A percentile compares a stretch with the other conserved stretches of the same genome.
Evolutionary conservation across 202 grass and related monocot genomes (phyloP).

Genomic region (Digitaria exilis): DNA sequence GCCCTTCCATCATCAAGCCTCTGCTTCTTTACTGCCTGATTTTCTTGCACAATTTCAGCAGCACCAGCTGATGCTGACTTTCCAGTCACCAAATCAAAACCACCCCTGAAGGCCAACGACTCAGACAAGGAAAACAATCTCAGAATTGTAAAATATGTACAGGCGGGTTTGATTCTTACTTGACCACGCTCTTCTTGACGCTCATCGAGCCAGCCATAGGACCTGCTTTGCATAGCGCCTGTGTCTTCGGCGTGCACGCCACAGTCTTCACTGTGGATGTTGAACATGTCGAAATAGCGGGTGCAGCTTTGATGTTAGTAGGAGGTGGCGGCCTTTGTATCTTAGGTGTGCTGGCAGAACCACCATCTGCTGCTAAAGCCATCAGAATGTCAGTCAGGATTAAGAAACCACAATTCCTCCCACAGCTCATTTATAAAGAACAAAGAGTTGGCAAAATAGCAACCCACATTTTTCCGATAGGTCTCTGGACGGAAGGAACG

Average conservation of each 20-base stretch:
- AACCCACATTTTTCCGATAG: slow-evolving; percentile 41
- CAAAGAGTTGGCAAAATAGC: background rate
- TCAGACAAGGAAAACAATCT: background rate
- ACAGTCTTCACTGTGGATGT: slow-evolving; percentile 23
- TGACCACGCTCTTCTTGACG: slow-evolving; percentile 56
- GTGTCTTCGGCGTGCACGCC: slow-evolving; percentile 35
- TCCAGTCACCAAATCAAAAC: slow-evolving; percentile 1
- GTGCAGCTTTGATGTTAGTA: background rate
- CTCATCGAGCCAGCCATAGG: slow-evolving; percentile 14
- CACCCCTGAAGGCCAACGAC: slow-evolving; percentile 32
- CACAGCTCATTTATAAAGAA: background rate
- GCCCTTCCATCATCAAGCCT: slow-evolving; percentile 76
- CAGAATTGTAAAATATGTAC: background rate
- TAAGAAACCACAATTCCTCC: slow-evolving; percentile 1
- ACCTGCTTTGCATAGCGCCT: slow-evolving; percentile 38
- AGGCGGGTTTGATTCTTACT: slow-evolving; percentile 50
- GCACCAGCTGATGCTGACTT: slow-evolving; percentile 29
- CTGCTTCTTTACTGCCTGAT: slow-evolving; percentile 93
- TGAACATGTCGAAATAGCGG: background rate
- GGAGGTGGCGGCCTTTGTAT: slow-evolving; percentile 36
- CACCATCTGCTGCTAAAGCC: slow-evolving; percentile 41
- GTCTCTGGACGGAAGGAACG: slow-evolving; percentile 39
- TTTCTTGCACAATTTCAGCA: slow-evolving; percentile 68
- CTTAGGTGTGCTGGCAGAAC: slow-evolving; percentile 44
- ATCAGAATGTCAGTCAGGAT: slow-evolving; percentile 8